Percentiles rank a stretch among this genome's conserved stretches.
phyloP scores from a whole-genome alignment of 352 stramenopile genomes.

The Achlya hypogyna region DNA sequence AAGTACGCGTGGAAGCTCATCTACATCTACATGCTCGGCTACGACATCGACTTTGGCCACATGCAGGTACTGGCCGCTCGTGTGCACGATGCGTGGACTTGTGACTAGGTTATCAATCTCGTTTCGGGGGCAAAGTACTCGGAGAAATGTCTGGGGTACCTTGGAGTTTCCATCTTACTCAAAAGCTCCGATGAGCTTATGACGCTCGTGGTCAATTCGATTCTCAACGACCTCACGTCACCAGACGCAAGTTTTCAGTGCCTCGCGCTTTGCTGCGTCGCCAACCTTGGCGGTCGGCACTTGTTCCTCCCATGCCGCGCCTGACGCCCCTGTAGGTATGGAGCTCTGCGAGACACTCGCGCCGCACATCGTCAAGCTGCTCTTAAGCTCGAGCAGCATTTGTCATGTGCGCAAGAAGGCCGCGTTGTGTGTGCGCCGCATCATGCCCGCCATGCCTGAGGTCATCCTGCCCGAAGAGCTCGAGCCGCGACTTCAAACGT shows the following conservation, averaged over 20 bases:
- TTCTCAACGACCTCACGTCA: slow-evolving; percentile 93
- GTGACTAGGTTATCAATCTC: slow-evolving; percentile 83
- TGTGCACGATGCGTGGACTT: not conserved
- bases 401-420: slow-evolving; percentile 96
- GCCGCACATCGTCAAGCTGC: slow-evolving; percentile 87
- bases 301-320: not conserved
- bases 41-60: slow-evolving; percentile 98
- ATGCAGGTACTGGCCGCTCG: slow-evolving; percentile 60
- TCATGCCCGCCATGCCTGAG: slow-evolving; percentile 90
- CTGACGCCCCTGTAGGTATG: slow-evolving; percentile 26
- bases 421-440: slow-evolving; percentile 88
- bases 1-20: slow-evolving; percentile 99
- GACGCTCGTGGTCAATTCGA: slow-evolving; percentile 93
- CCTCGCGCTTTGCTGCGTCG: slow-evolving; percentile 92
- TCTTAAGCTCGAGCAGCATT: slow-evolving; percentile 88
- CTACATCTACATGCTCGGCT: slow-evolving; percentile 98
- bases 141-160: slow-evolving; percentile 94
- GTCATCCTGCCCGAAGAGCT: slow-evolving; percentile 78
- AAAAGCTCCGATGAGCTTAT: slow-evolving; percentile 83
- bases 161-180: slow-evolving; percentile 93
- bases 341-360: slow-evolving; percentile 93
- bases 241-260: slow-evolving; percentile 82
- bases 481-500: slow-evolving; percentile 42
- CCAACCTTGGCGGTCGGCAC: slow-evolving; percentile 83
- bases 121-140: slow-evolving; percentile 90